phyloP scores from a whole-genome alignment of 306 rosid genomes.

The Acacia confusa region DNA sequence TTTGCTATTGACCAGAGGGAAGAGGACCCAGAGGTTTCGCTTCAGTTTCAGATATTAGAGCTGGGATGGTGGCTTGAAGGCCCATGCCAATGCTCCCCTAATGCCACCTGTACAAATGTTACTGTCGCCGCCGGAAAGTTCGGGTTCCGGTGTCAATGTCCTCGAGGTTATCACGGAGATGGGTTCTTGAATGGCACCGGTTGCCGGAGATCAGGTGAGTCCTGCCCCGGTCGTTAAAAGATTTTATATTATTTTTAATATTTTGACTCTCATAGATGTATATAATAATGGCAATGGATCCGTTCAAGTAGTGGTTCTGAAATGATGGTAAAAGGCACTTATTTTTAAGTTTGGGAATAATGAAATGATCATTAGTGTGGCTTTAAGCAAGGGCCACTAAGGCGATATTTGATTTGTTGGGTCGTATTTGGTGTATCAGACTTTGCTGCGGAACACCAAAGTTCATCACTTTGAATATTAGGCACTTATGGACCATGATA shows the following conservation, averaged over 20 bases:
- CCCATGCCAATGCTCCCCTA: conserved; percentile 21
- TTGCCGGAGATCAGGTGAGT: conserved; percentile 72
- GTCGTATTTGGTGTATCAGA: conserved; percentile 21
- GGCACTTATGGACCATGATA: conserved; percentile 20
- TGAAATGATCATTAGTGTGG: conserved; percentile 14
- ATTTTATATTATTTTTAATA: conserved; percentile 16
- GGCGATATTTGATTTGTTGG: conserved; percentile 27
- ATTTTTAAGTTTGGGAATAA: conserved; percentile 27
- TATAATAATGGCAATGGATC: conserved; percentile 20
- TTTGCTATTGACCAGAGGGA: conserved; percentile 36
- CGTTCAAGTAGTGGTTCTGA: conserved; percentile 1
- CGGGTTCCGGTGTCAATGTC: conserved; percentile 67
- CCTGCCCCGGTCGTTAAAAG: conserved; percentile 7
- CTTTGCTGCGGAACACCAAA: conserved; percentile 19
- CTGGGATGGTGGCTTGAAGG: conserved; percentile 81
- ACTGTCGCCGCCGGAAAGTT: accelerated
- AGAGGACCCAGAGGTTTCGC: conserved; percentile 30
- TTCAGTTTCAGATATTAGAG: conserved; percentile 59
- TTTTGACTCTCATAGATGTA: conserved; percentile 8
- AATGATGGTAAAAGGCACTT: not conserved
- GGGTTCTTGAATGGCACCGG: conserved; percentile 56
- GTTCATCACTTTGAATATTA: conserved; percentile 20
- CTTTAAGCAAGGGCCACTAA: conserved; percentile 26
- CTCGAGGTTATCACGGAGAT: conserved; percentile 58
- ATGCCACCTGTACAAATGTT: conserved; percentile 26